A percentile compares a stretch with the other conserved stretches of the same genome.
phyloP scores from a whole-genome alignment of 495 filamentous ascomycete species.

The Chaetomium cochliodes region DNA sequence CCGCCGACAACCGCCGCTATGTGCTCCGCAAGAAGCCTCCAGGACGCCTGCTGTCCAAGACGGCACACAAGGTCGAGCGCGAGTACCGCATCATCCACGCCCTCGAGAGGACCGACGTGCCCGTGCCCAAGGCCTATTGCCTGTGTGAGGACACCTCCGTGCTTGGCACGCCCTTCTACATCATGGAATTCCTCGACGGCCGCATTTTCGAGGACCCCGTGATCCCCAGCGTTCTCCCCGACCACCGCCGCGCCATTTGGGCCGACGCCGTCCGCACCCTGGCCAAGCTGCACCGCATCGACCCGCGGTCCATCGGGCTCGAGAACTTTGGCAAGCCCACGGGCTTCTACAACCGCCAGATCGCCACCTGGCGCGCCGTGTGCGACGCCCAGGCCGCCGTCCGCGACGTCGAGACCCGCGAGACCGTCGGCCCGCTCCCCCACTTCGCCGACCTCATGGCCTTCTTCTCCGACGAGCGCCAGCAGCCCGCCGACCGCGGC shows the following conservation, averaged over 20 bases:
- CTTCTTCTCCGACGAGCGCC: constrained; percentile 67
- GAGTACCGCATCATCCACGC: constrained; percentile 90
- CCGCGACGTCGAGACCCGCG: constrained; percentile 70
- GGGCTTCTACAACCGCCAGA: constrained; percentile 86
- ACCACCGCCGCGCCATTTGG: constrained; percentile 79
- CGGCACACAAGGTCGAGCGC: constrained; percentile 92
- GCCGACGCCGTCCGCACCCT: constrained; percentile 76
- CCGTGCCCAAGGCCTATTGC: constrained; percentile 79
- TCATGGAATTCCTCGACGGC: constrained; percentile 92
- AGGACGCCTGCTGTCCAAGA: constrained; percentile 84
- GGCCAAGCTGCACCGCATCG: constrained; percentile 79
- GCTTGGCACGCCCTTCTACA: constrained; percentile 89
- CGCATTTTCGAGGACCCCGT: constrained; percentile 87
- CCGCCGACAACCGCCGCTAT: constrained; percentile 62
- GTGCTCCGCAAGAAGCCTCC: constrained; percentile 96
- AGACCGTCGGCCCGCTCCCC: constrained; percentile 77
- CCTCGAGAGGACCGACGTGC: constrained; percentile 73
- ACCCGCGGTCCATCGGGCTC: constrained; percentile 62
- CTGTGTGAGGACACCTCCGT: constrained; percentile 79
- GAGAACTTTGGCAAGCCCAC: constrained; percentile 67
- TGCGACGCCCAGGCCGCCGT: constrained; percentile 72
- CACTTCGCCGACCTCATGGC: constrained; percentile 74
- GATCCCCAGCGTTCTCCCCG: constrained; percentile 68
- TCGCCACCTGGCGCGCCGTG: constrained; percentile 76
- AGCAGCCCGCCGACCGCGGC: constrained; percentile 73